These are phyloP conservation scores for Lizonia empirigonia DNA, from an alignment of 2,329 filamentous ascomycete genomes.

Conservation along the genomic window DNA sequence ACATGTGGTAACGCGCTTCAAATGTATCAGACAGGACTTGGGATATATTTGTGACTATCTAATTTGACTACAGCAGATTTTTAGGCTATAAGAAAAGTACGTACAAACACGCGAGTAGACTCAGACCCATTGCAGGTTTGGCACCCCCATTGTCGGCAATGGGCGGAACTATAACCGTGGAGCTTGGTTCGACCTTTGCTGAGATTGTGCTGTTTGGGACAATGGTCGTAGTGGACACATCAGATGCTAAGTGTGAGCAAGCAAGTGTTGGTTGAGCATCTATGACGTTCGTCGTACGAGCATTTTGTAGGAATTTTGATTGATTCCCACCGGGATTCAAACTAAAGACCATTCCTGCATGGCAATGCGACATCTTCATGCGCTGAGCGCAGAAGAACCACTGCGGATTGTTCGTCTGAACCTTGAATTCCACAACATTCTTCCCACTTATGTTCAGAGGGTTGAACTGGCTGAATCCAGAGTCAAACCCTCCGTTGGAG, in stretches of 20 bases:
- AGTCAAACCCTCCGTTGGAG: neutral
- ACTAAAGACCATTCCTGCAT: conserved; percentile 18
- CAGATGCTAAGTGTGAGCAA: neutral
- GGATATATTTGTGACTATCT: neutral
- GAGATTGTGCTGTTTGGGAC: neutral
- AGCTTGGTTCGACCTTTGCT: neutral
- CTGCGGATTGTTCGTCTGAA: conserved; percentile 9
- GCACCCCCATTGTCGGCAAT: neutral
- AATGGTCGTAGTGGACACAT: neutral
- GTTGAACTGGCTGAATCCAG: neutral
- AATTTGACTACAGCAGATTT: neutral
- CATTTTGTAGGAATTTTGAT: conserved; percentile 17
- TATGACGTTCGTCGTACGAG: neutral
- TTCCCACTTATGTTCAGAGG: conserved; percentile 15
- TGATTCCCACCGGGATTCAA: conserved; percentile 15
- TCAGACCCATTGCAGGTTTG: neutral
- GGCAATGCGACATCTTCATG: conserved; percentile 12
- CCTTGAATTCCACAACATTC: conserved; percentile 14
- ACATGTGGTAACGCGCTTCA: neutral
- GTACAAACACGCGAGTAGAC: neutral
- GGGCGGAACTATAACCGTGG: neutral
- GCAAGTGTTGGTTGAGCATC: neutral
- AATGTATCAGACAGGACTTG: neutral
- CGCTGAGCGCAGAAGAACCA: conserved; percentile 23
- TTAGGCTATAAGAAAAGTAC: neutral